phyloP scores from a whole-genome alignment of 2,329 filamentous ascomycete genomes.

The Exserohilum turcica region DNA sequence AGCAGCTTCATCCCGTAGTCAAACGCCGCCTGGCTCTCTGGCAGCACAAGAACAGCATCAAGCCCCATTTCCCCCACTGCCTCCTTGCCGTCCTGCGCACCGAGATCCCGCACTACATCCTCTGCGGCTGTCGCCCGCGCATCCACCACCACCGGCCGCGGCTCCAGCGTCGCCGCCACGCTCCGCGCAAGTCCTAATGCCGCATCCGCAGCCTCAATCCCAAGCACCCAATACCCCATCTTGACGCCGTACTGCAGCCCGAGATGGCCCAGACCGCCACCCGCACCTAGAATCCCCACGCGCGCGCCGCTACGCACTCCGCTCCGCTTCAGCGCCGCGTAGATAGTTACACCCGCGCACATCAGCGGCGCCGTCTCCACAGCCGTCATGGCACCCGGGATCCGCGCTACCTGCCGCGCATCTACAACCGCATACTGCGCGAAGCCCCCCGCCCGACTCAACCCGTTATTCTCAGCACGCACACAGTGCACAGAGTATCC shows the following conservation, averaged over 20 bases:
- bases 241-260: conserved; percentile 38
- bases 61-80: conserved; percentile 51
- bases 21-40: conserved; percentile 55
- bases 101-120: conserved; percentile 42
- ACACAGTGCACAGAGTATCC: conserved; percentile 52
- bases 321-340: conserved; percentile 49
- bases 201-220: conserved; percentile 48
- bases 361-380: conserved; percentile 51
- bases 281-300: conserved; percentile 50
- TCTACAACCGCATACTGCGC: conserved; percentile 53
- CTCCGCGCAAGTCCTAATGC: conserved; percentile 44
- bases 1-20: conserved; percentile 54
- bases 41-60: conserved; percentile 54
- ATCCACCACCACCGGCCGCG: conserved; percentile 48
- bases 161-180: conserved; percentile 25
- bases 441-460: conserved; percentile 49
- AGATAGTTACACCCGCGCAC: conserved; percentile 53
- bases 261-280: conserved; percentile 42
- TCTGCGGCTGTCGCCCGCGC: conserved; percentile 41
- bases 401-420: conserved; percentile 44
- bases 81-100: conserved; percentile 43
- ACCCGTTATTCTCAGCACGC: conserved; percentile 37
- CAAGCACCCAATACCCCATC: conserved; percentile 46
- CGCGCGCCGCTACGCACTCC: conserved; percentile 37
- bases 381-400: conserved; percentile 43